phyloP scores from a whole-genome alignment of 768 basidiomycete genomes.

The Termitomyces sp. region DNA sequence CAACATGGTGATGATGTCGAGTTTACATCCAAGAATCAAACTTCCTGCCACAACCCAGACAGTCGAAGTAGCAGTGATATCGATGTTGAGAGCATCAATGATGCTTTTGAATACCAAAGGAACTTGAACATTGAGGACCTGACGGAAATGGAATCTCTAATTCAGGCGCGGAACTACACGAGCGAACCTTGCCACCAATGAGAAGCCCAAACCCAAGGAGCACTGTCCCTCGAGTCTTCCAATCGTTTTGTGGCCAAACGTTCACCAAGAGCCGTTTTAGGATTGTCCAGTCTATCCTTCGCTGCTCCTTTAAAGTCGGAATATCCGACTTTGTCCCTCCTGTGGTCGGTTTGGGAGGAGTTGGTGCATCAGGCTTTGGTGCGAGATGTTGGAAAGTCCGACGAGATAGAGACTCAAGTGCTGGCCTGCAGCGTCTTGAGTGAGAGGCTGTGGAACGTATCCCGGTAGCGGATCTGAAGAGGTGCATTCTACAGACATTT shows the following conservation, averaged over 20 bases:
- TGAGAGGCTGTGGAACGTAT: neutral
- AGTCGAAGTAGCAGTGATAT: conserved; percentile 68
- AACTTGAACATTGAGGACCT: conserved; percentile 98
- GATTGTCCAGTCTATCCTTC: conserved; percentile 83
- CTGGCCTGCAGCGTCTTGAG: neutral
- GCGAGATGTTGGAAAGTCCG: conserved; percentile 18
- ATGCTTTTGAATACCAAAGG: conserved; percentile 92
- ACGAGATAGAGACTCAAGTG: neutral
- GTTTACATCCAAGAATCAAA: conserved; percentile 86
- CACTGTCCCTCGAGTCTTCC: conserved; percentile 79
- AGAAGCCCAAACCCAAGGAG: conserved; percentile 78
- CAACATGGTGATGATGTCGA: neutral
- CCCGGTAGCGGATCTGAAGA: conserved; percentile 1
- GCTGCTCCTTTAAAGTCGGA: conserved; percentile 46
- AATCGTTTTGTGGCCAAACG: conserved; percentile 90
- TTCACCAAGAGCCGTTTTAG: conserved; percentile 79
- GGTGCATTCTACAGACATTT: conserved; percentile 2
- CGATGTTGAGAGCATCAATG: conserved; percentile 86
- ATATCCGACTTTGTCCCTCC: conserved; percentile 6
- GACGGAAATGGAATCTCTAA: neutral
- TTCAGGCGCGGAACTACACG: neutral
- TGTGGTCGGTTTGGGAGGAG: conserved; percentile 11
- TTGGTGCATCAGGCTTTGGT: conserved; percentile 14
- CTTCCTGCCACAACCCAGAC: conserved; percentile 93
- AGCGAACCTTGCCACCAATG: conserved; percentile 77